phyloP scores from a whole-genome alignment of 164 flowering plant species.

The Macadamia tetraphylla region DNA sequence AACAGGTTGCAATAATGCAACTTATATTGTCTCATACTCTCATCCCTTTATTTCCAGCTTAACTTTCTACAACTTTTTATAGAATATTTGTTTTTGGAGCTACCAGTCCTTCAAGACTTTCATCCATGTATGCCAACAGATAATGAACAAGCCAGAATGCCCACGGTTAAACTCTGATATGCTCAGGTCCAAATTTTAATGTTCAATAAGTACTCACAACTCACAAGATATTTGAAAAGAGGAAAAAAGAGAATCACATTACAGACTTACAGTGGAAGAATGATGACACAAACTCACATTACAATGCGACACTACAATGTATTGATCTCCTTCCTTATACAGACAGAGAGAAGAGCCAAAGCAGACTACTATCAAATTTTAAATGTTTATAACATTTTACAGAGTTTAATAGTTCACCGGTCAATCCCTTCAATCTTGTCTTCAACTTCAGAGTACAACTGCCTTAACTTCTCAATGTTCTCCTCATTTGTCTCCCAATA shows the following conservation, averaged over 20 bases:
- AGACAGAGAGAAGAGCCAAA: background rate
- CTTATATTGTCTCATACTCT: too few species aligned
- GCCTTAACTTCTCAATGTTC: conserved; percentile 76
- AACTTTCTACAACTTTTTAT: too few species aligned
- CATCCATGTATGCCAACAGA: too few species aligned
- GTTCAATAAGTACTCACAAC: too few species aligned
- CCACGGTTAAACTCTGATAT: too few species aligned
- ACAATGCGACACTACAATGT: conserved; percentile 3
- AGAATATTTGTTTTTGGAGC: too few species aligned
- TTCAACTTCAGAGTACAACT: conserved; percentile 90
- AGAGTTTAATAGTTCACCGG: conserved; percentile 26
- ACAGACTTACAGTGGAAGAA: conserved; percentile 4
- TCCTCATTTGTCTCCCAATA: conserved; percentile 94
- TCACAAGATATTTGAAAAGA: too few species aligned
- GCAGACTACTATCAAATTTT: background rate
- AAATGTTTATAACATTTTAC: background rate
- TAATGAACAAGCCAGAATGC: too few species aligned
- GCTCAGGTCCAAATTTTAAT: too few species aligned
- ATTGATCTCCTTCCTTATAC: background rate
- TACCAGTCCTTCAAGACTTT: too few species aligned
- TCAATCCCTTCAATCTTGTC: conserved; percentile 99
- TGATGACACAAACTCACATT: conserved; percentile 13
- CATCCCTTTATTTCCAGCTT: too few species aligned
- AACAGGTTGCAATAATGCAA: too few species aligned
- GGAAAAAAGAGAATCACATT: background rate